These are phyloP conservation scores for Nymphaea colorata DNA, from an alignment of 164 flowering plant species.

Conservation along the genomic window DNA sequence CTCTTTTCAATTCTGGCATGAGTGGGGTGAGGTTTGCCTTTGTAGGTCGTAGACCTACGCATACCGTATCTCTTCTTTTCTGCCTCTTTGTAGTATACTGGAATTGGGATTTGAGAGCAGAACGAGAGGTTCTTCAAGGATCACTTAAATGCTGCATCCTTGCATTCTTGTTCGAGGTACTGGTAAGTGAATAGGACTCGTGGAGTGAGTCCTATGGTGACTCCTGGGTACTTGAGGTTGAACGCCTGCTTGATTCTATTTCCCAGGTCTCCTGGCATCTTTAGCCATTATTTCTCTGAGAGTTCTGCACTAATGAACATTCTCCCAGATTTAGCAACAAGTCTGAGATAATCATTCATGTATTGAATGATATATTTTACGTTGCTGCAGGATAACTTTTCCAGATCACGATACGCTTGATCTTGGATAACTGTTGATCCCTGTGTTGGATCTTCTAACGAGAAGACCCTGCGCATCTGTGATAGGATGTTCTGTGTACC, in stretches of 20 bases:
- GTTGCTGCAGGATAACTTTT: too few relatives aligned
- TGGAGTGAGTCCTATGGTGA: neutral
- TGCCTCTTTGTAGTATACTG: constrained; percentile 1
- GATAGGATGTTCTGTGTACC: too few relatives aligned
- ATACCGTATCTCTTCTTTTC: constrained; percentile 1
- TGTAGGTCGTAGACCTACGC: constrained; percentile 4
- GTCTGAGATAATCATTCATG: too few relatives aligned
- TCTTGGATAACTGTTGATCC: too few relatives aligned
- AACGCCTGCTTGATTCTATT: neutral
- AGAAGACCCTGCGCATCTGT: too few relatives aligned
- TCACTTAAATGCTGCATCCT: constrained; percentile 1
- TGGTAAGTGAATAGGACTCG: neutral
- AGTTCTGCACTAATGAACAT: too few relatives aligned
- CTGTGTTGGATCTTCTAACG: too few relatives aligned
- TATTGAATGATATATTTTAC: too few relatives aligned
- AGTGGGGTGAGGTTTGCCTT: constrained; percentile 5
- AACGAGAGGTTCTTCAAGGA: constrained; percentile 1
- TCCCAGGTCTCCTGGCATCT: constrained; percentile 1
- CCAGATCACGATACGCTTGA: too few relatives aligned
- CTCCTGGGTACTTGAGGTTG: neutral
- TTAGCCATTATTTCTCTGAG: constrained; percentile 1
- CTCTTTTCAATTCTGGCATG: too few relatives aligned
- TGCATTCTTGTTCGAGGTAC: constrained; percentile 1
- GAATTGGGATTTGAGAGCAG: constrained; percentile 2
- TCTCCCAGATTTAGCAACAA: too few relatives aligned